Conservation (phyloP, 2,329 filamentous ascomycete species). For the Colletotrichum plurivorum region DNA sequence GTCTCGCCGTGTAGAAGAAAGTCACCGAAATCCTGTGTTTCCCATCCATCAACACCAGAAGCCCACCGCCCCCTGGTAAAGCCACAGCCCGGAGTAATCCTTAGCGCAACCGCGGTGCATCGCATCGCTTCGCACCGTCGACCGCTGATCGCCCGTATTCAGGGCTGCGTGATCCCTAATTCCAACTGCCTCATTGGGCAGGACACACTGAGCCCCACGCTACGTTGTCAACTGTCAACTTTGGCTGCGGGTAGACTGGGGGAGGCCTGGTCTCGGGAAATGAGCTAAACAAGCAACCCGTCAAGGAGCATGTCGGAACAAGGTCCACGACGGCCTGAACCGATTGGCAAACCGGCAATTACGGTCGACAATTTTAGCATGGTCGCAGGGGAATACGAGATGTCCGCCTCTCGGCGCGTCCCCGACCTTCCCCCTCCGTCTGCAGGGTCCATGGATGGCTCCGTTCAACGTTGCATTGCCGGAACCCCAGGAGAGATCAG, state of each 20-base stretch:
- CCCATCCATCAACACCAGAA: neutral
- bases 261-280: slow-evolving; percentile 31
- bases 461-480: slow-evolving; percentile 29
- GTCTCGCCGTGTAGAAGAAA: neutral
- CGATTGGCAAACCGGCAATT: slow-evolving; percentile 9
- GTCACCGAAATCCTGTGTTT: neutral
- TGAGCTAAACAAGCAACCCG: slow-evolving; percentile 23
- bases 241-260: slow-evolving; percentile 12
- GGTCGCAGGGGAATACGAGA: slow-evolving; percentile 26
- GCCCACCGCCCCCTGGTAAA: no score
- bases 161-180: slow-evolving; percentile 27
- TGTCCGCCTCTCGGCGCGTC: neutral
- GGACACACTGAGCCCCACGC: slow-evolving; percentile 5
- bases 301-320: slow-evolving; percentile 28
- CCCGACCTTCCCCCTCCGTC: slow-evolving; percentile 4
- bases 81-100: no score
- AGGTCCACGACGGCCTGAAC: slow-evolving; percentile 20
- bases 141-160: slow-evolving; percentile 32
- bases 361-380: slow-evolving; percentile 9
- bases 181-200: slow-evolving; percentile 35
- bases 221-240: neutral
- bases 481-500: neutral
- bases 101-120: no score
- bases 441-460: slow-evolving; percentile 27
- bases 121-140: slow-evolving; percentile 4